These are phyloP conservation scores for Eucalyptus regnans DNA, from an alignment of 345 rosid genomes.

Conservation along the genomic window DNA sequence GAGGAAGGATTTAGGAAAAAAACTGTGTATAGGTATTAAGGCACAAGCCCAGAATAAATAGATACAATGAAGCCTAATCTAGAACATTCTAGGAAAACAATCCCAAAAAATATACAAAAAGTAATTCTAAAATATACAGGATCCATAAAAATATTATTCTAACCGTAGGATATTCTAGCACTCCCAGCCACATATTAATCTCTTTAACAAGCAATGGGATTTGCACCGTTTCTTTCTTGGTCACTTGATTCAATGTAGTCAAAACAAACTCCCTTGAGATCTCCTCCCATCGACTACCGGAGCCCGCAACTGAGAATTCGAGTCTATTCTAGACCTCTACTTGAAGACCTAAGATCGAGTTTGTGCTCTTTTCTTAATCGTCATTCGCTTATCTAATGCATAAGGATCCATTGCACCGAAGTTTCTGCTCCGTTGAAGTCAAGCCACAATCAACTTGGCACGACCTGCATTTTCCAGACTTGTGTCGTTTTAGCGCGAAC, in stretches of 20 bases:
- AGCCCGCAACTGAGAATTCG: neutral
- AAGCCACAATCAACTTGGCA: neutral
- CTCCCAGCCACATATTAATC: neutral
- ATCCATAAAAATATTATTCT: neutral
- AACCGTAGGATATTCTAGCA: no score
- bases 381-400: neutral
- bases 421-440: neutral
- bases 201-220: neutral
- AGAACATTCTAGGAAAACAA: neutral
- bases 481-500: neutral
- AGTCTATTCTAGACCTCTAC: neutral
- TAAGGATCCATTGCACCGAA: neutral
- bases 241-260: neutral
- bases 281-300: neutral
- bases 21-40: neutral
- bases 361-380: neutral
- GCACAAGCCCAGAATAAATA: neutral
- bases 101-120: neutral
- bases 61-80: neutral
- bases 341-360: neutral
- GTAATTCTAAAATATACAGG: no score
- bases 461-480: neutral
- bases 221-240: neutral
- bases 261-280: neutral
- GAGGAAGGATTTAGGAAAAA: neutral